Evolutionary conservation across 768 basidiomycete species (phyloP), one percentile per base, ranked within the genome.

Genomic region (Mycena crocata): DNA sequence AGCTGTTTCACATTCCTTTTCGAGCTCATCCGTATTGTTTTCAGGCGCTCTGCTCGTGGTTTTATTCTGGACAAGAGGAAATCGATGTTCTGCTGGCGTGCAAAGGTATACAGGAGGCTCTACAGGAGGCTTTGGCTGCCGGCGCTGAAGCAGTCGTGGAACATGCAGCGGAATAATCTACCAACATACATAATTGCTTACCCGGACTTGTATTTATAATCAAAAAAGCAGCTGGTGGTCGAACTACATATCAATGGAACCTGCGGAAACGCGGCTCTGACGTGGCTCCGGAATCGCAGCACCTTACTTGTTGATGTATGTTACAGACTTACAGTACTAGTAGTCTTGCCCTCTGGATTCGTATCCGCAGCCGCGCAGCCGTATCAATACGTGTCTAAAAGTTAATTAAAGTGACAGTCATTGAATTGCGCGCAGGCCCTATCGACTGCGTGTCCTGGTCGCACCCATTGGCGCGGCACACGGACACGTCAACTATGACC

Each of bases 11-110:
- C 21, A n/a, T n/a, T n/a, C n/a, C n/a, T n/a, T 19, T 14, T 45
- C 14, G 19, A 15, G 19, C 51, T 52, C 19, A 28, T 13, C 62
- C 62, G 65, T 28, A 24, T 37, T 37, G 44, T 30, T 28, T 56
- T 19, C 63, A 90, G 90, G 88, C 84, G 5, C 73, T 89, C n/a
- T 86, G 84, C 63, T 81, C 89, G 2, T 92, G 90, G 90, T 90
- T 85, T 76, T 91, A 91, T 71, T 66, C 77, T 0, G 90, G 90
- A 19, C 87, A 91, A 71, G 73, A 78, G 17, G 85, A 88, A 42
- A 77, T 88, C 30, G 67, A 68, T 8, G 64, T 81, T 28, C 77
- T 88, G 79, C 78, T 82, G 34, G 69, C 74, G n/a, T 87, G 85
- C 67, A 74, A n/a, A n/a, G n/a, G n/a, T n/a, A n/a, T n/a, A 64